phyloP scores from a whole-genome alignment of 2,329 filamentous ascomycete genomes.

The Aurifilum marmelostoma region DNA sequence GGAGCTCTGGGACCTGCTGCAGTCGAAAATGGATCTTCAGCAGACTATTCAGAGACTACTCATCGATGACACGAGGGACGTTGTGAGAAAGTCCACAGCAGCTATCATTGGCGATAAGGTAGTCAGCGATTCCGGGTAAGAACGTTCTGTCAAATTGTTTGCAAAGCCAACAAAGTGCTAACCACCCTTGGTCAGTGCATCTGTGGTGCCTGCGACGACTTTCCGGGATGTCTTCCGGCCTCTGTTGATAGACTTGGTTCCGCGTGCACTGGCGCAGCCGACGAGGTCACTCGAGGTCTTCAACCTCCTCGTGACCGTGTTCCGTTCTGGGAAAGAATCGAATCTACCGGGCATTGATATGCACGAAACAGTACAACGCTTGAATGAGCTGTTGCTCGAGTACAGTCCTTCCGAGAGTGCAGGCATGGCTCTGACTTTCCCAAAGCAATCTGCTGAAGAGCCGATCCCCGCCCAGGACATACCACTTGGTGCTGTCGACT shows the following conservation, averaged over 20 bases:
- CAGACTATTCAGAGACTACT: conserved; percentile 42
- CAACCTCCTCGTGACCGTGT: conserved; percentile 44
- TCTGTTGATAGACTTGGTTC: conserved; percentile 43
- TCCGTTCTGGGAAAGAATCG: conserved; percentile 44
- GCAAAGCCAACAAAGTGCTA: conserved; percentile 17
- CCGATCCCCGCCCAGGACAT: conserved; percentile 37
- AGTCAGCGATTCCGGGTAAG: conserved; percentile 24
- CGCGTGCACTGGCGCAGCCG: conserved; percentile 39
- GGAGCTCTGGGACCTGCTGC: conserved; percentile 45
- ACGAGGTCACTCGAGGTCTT: conserved; percentile 51
- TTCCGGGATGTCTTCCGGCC: conserved; percentile 55
- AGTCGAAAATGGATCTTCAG: conserved; percentile 34
- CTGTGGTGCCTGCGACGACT: conserved; percentile 39
- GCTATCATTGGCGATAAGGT: conserved; percentile 40
- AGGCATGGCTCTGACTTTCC: neutral
- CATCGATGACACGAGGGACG: conserved; percentile 41
- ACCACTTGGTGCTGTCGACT: conserved; percentile 41
- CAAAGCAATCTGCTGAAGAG: conserved; percentile 30
- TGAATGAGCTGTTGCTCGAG: conserved; percentile 34
- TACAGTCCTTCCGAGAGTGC: conserved; percentile 40
- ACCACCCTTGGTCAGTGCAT: conserved; percentile 28
- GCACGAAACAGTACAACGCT: conserved; percentile 34
- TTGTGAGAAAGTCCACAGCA: conserved; percentile 43
- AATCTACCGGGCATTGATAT: conserved; percentile 38
- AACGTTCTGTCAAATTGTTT: conserved; percentile 13